Percentiles rank a stretch among this genome's conserved stretches.
These are phyloP conservation scores for Colletotrichum navitas DNA, from an alignment of 2,329 filamentous ascomycete species.

Conservation along the genomic window DNA sequence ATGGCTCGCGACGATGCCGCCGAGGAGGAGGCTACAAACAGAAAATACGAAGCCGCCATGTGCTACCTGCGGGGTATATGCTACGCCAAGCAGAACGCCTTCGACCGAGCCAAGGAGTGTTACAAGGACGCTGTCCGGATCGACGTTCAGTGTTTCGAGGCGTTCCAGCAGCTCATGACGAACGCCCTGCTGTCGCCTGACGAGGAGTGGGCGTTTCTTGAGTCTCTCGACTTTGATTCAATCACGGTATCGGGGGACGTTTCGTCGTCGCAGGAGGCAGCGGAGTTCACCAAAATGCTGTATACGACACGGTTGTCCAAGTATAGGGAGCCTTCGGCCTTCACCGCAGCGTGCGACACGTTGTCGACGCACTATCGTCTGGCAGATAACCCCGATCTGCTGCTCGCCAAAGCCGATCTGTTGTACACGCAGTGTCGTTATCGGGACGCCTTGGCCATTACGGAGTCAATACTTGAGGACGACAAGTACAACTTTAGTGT, in stretches of 20 bases:
- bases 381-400: slow-evolving; percentile 86
- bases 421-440: slow-evolving; percentile 96
- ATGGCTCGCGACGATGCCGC: slow-evolving; percentile 54
- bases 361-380: slow-evolving; percentile 95
- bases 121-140: slow-evolving; percentile 98
- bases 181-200: slow-evolving; percentile 91
- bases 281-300: slow-evolving; percentile 93
- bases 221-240: slow-evolving; percentile 90
- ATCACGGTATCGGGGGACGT: slow-evolving; percentile 75
- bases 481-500: slow-evolving; percentile 92
- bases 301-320: slow-evolving; percentile 97
- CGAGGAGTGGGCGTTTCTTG: slow-evolving; percentile 90
- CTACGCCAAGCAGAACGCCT: slow-evolving; percentile 96
- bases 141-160: slow-evolving; percentile 98
- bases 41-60: slow-evolving; percentile 96
- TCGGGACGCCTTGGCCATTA: slow-evolving; percentile 86
- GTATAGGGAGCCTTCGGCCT: slow-evolving; percentile 87
- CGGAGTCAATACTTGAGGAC: slow-evolving; percentile 82
- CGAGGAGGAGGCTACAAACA: slow-evolving; percentile 77
- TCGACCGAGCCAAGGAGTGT: slow-evolving; percentile 96
- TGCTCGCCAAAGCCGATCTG: slow-evolving; percentile 89
- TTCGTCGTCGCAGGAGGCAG: slow-evolving; percentile 83
- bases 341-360: slow-evolving; percentile 88
- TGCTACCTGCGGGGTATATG: slow-evolving; percentile 94
- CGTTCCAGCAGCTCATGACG: slow-evolving; percentile 97